phyloP scores from a whole-genome alignment of 345 rosid genomes.

The Citrus glauca region DNA sequence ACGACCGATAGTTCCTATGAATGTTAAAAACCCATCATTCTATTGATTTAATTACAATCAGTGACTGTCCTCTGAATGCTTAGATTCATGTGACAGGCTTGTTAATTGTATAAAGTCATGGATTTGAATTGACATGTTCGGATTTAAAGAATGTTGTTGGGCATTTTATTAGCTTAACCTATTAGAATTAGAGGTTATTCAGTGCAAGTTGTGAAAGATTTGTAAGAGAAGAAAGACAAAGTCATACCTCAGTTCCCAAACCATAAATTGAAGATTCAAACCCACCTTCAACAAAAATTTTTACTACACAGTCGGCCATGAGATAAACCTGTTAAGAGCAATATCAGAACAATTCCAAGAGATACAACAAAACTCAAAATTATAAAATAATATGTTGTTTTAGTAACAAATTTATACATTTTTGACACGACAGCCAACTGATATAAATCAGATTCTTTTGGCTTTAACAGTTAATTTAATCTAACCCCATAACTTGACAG shows the following conservation, averaged over 20 bases:
- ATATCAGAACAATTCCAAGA: slow-evolving; percentile 13
- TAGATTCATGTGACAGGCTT: slow-evolving; percentile 1
- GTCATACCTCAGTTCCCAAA: slow-evolving; percentile 83
- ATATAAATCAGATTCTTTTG: slow-evolving; percentile 4
- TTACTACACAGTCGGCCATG: slow-evolving; percentile 61
- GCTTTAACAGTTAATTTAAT: slow-evolving; percentile 8
- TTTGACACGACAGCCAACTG: neutral
- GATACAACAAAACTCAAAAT: neutral
- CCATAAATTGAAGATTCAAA: slow-evolving; percentile 69
- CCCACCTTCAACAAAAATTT: slow-evolving; percentile 85
- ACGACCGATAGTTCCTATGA: neutral
- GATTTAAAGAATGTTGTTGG: neutral
- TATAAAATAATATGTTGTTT: neutral
- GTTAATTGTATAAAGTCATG: neutral
- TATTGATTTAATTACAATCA: neutral
- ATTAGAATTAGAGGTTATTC: neutral
- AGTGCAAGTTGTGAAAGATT: neutral
- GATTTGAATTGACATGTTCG: neutral
- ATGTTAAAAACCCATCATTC: neutral
- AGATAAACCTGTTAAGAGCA: slow-evolving; percentile 68
- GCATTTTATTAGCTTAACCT: neutral
- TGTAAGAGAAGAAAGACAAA: neutral
- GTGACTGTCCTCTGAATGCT: neutral
- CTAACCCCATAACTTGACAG: neutral
- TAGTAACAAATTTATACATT: neutral